phyloP scores from a whole-genome alignment of 192 early-diverging fungal genomes.

The Chytriomyces sp. region DNA sequence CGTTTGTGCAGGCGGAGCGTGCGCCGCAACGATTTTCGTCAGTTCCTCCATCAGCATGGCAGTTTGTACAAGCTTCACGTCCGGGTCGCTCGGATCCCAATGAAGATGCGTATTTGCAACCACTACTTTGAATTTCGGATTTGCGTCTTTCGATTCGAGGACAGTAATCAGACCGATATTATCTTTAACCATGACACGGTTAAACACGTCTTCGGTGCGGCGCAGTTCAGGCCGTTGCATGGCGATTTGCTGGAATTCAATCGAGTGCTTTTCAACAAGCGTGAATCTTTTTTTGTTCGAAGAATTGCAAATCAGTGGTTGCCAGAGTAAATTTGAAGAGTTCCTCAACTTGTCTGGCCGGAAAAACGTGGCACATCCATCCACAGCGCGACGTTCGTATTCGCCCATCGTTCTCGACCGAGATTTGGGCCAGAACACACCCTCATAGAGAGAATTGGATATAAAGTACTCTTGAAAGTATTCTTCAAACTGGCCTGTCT shows the following conservation, averaged over 20 bases:
- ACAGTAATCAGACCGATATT: slow-evolving; percentile 86
- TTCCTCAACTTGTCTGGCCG: slow-evolving; percentile 73
- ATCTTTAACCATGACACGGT: slow-evolving; percentile 97
- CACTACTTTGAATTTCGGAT: slow-evolving; percentile 61
- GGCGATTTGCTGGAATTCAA: slow-evolving; percentile 95
- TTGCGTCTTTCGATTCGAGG: slow-evolving; percentile 81
- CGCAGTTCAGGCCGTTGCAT: slow-evolving; percentile 86
- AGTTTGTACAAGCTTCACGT: slow-evolving; percentile 96
- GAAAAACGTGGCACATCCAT: slow-evolving; percentile 97
- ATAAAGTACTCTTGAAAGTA: slow-evolving; percentile 78
- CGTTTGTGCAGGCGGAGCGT: background rate
- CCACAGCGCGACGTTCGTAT: slow-evolving; percentile 82
- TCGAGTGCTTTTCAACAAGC: slow-evolving; percentile 77
- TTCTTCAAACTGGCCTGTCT: slow-evolving; percentile 83
- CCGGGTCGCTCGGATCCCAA: slow-evolving; percentile 89
- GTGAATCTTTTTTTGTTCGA: slow-evolving; percentile 64
- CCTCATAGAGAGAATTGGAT: slow-evolving; percentile 81
- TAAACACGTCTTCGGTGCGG: slow-evolving; percentile 91
- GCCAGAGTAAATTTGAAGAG: slow-evolving; percentile 26
- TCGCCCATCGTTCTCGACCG: slow-evolving; percentile 93
- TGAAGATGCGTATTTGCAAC: slow-evolving; percentile 91
- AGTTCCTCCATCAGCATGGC: slow-evolving; percentile 93
- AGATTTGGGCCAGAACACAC: slow-evolving; percentile 93
- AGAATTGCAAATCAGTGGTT: slow-evolving; percentile 27
- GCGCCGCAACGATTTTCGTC: slow-evolving; percentile 5